Base-by-base conservation (phyloP, 495 filamentous ascomycete species). In the Glarea lozoyensis region DNA sequence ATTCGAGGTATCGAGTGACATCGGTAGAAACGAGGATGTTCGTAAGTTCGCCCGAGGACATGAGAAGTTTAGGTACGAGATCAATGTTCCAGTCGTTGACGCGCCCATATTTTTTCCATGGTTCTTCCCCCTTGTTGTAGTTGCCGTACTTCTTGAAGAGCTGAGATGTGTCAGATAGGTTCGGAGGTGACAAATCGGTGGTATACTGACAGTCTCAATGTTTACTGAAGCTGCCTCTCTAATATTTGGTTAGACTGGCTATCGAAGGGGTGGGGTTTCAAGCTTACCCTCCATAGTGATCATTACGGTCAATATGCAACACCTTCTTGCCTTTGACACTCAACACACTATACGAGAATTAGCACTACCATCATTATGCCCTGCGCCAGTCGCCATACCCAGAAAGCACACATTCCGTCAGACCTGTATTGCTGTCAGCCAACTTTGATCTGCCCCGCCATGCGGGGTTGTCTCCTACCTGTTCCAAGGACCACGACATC, bases 71-170 rank as follows among this genome's bases (percentile, higher is more conserved):
- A 46, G 92, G 90, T 34, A 97, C 88, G 51, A 99, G 73, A 58
- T 97, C 93, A 64, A 99, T 90, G 69, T 96, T 97, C 92, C 92
- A 99, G 75, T 99, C 92, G 70, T 99, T 96, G 62, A 82, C 69
- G 43, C 93, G 76, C 53, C 90, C 84, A 65, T 95, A 93, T 65
- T 95, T 85, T 75, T 94, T 89, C 93, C 90, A 94, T 49, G 88
- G 89, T 68, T 95, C 88, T 54, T 89, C 84, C 49, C 83, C 88
- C 49, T 76, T 64, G 49, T 61, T 59, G 56, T 79, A 82, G 66
- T 92, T 89, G 63, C 84, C 84, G 64, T 94, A 92, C 60, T 88
- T 87, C 70, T 92, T 90, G 76, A 94, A 96, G 48, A 96, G 81
- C 84, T 94, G 57, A 4, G 7, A 33, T 16, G 29, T 21, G 43